A percentile compares a stretch with the other conserved stretches of the same genome.
phyloP scores from a whole-genome alignment of 352 stramenopile genomes.

The Plasmopara viticola region DNA sequence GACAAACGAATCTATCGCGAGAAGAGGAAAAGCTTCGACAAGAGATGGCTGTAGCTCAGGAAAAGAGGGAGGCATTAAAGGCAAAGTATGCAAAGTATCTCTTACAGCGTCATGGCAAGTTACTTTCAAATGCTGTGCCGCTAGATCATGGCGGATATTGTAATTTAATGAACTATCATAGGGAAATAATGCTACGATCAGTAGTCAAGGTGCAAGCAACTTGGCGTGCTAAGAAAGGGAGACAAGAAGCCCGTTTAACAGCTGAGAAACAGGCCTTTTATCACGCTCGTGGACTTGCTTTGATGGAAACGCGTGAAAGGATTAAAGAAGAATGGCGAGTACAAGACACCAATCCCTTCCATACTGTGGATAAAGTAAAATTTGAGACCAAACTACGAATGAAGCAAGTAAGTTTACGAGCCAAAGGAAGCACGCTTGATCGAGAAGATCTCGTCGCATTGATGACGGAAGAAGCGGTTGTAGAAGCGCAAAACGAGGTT shows the following conservation, averaged over 20 bases:
- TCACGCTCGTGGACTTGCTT: constrained; percentile 69
- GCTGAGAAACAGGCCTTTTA: constrained; percentile 89
- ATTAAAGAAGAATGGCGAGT: too few species aligned
- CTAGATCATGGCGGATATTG: constrained; percentile 85
- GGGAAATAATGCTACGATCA: too few species aligned
- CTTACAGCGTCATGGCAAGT: constrained; percentile 48
- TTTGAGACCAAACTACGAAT: too few species aligned
- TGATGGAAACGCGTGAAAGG: constrained; percentile 46
- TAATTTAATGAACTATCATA: constrained; percentile 53
- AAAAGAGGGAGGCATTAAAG: constrained; percentile 28
- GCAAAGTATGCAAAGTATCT: constrained; percentile 91
- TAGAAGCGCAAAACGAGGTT: constrained; percentile 68
- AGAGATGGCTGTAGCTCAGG: too few species aligned
- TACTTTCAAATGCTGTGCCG: constrained; percentile 82
- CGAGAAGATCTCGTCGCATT: too few species aligned
- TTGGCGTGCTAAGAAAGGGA: constrained; percentile 70
- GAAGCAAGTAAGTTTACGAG: too few species aligned
- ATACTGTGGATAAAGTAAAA: too few species aligned
- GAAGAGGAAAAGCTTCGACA: too few species aligned
- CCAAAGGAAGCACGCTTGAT: too few species aligned
- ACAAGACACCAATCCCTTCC: too few species aligned
- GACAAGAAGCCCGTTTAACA: constrained; percentile 54
- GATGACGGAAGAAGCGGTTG: constrained; percentile 81
- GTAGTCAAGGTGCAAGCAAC: constrained; percentile 74
- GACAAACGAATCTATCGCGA: too few species aligned